A percentile compares a stretch with the other conserved stretches of the same genome.
These are phyloP conservation scores for Yamadazyma buinensis DNA, from an alignment of 1,139 yeast species.

Conservation along the genomic window DNA sequence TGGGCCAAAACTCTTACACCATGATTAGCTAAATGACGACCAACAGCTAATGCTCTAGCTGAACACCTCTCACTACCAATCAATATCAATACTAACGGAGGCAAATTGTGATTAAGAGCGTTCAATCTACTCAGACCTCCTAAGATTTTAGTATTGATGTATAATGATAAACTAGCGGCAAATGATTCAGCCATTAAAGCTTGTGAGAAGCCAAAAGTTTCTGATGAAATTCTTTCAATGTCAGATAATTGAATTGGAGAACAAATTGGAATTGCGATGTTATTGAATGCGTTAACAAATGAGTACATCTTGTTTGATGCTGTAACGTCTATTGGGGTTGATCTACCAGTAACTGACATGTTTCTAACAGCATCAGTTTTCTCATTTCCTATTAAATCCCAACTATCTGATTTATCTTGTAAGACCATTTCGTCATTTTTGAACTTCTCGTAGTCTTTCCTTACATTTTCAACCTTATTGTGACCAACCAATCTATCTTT, in stretches of 20 bases:
- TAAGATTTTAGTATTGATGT: conserved; percentile 53
- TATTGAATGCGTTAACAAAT: conserved; percentile 17
- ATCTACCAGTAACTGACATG: conserved; percentile 14
- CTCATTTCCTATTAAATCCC: conserved; percentile 47
- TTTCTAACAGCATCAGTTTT: conserved; percentile 8
- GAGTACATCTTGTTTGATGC: conserved; percentile 8
- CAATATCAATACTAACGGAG: conserved; percentile 70
- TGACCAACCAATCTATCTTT: conserved; percentile 70
- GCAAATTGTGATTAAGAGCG: conserved; percentile 63
- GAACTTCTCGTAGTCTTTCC: conserved; percentile 45
- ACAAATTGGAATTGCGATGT: conserved; percentile 50
- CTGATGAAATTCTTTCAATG: conserved; percentile 59
- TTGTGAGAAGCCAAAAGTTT: conserved; percentile 49
- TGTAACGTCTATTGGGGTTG: conserved; percentile 13
- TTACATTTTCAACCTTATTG: conserved; percentile 45
- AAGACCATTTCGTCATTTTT: conserved; percentile 76
- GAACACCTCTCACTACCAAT: conserved; percentile 78
- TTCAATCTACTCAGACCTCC: conserved; percentile 68
- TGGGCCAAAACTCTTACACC: conserved; percentile 67
- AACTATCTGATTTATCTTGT: conserved; percentile 46
- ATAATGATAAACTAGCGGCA: conserved; percentile 61
- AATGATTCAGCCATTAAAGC: conserved; percentile 62
- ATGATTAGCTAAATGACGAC: conserved; percentile 74
- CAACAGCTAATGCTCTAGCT: conserved; percentile 71
- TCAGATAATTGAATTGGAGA: conserved; percentile 83